Evolutionary conservation across 495 filamentous ascomycete species (phyloP).

Genomic region (Penicillium atrosanguineum): DNA sequence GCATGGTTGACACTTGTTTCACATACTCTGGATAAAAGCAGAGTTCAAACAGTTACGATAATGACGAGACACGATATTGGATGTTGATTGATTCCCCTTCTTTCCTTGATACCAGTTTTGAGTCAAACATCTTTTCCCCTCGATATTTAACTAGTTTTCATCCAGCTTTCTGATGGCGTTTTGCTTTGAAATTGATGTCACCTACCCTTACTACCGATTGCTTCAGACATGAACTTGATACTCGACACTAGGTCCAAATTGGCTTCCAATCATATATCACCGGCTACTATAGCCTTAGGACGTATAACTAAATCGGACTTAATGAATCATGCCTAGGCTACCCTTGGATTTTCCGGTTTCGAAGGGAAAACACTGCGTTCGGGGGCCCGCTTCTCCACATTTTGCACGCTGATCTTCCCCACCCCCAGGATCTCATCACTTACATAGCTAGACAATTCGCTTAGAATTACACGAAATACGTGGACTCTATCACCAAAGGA

Average conservation of each 20-base stretch:
- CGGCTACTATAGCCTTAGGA: background rate
- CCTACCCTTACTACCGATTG: background rate
- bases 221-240: background rate
- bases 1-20: background rate
- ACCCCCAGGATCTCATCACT: background rate
- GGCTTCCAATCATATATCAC: background rate
- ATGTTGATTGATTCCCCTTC: background rate
- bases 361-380: background rate
- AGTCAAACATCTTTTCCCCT: background rate
- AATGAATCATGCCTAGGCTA: background rate
- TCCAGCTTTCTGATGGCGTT: background rate
- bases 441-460: background rate
- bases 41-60: constrained; percentile 2
- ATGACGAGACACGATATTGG: constrained; percentile 13
- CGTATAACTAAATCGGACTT: background rate
- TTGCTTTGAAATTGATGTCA: background rate
- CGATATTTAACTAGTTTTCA: background rate
- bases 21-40: background rate
- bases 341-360: constrained; percentile 3
- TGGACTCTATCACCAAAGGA: background rate
- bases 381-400: constrained; percentile 16
- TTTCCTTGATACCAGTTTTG: background rate
- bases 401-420: constrained; percentile 17
- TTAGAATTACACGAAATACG: background rate
- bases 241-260: background rate